Evolutionary conservation across 768 basidiomycete genomes (phyloP), one percentile per base, ranked within the genome.

Genomic region (Trametes villosa): DNA sequence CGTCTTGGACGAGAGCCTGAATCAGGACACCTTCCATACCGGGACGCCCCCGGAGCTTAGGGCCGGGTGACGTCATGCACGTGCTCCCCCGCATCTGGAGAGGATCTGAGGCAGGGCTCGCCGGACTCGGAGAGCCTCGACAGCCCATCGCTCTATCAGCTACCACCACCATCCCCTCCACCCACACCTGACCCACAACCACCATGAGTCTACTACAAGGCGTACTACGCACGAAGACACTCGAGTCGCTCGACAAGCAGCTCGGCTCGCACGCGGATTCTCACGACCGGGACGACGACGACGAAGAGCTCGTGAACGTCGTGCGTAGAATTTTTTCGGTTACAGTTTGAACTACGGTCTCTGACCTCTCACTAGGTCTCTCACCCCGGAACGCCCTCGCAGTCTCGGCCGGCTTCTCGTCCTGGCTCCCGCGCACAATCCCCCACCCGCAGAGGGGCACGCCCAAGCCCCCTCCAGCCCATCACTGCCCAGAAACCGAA

Each of bases 251-350:
- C 20, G 74, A 75, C 70, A 74, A 70, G 57, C 63, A 65, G 27
- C 62, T 70, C 17, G 62, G 57, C 31, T 38, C 56, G 4, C 31
- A 62, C 59, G 59, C 27, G 44, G 53, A 29, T 62, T 0, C 31
- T 40, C 24, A 64, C 50, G 79, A 81, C 54, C 78, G 76, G 52
- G 80, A 82, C 41, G 86, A 88, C 68, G 87, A 78, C 63, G 86
- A 91, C 64, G 88, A 89, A 22, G 62, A 63, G 67, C 77, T 88
- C 59, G 83, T 92, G 68, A 84, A 83, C 66, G 89, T 92, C 31
- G 88, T 90, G 70, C 59, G 88, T 81, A 30, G 60, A 24, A 34
- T 41, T 36, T 41, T 36, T 42, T 29, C 9, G n/a, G 38, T 40
- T 29, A 12, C 8, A 26, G 44, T 53, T 46, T 22, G 3, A n/a